Percentiles rank a stretch among this genome's conserved stretches.
Conservation (phyloP, 805 yeast species). For the Candida easanensis region DNA sequence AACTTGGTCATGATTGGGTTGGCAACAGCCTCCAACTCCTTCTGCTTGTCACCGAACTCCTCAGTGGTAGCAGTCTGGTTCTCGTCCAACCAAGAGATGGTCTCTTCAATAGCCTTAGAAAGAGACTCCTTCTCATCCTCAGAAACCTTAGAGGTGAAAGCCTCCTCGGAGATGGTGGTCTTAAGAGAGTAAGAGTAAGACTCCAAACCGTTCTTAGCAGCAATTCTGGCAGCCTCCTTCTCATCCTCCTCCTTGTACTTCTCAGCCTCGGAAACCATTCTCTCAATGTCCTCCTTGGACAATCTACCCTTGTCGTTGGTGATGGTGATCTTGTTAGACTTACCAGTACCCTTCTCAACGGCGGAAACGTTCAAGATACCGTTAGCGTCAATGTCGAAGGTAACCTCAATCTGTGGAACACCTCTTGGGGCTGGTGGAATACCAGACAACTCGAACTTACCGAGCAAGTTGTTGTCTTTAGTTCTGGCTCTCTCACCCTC, state of each 20-base stretch:
- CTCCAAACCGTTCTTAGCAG: slow-evolving; percentile 93
- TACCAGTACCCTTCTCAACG: slow-evolving; percentile 97
- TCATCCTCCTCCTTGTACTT: slow-evolving; percentile 96
- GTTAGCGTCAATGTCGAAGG: slow-evolving; percentile 95
- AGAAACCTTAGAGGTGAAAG: slow-evolving; percentile 76
- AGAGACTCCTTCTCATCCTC: slow-evolving; percentile 67
- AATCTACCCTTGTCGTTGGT: slow-evolving; percentile 99
- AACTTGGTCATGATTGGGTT: slow-evolving; percentile 97
- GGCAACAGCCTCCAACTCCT: slow-evolving; percentile 92
- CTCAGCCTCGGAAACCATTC: slow-evolving; percentile 97
- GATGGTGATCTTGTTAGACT: slow-evolving; percentile 93
- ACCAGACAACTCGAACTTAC: slow-evolving; percentile 95
- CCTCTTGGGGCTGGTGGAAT: slow-evolving; percentile 99
- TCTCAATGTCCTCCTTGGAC: slow-evolving; percentile 95
- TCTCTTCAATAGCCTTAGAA: slow-evolving; percentile 77
- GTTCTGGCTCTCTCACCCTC: slow-evolving; percentile 99
- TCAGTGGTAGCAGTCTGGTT: slow-evolving; percentile 91
- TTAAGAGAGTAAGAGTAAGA: slow-evolving; percentile 92
- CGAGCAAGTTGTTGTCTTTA: slow-evolving; percentile 92
- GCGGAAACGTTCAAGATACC: slow-evolving; percentile 97
- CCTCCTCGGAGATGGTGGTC: slow-evolving; percentile 72
- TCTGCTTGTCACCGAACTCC: slow-evolving; percentile 89
- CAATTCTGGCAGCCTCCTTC: slow-evolving; percentile 88
- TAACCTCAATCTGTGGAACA: slow-evolving; percentile 96
- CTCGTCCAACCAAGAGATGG: slow-evolving; percentile 88